Evolutionary conservation across 805 yeast species (phyloP), one percentile per base, ranked within the genome.

Genomic region (Candida suzukii): DNA sequence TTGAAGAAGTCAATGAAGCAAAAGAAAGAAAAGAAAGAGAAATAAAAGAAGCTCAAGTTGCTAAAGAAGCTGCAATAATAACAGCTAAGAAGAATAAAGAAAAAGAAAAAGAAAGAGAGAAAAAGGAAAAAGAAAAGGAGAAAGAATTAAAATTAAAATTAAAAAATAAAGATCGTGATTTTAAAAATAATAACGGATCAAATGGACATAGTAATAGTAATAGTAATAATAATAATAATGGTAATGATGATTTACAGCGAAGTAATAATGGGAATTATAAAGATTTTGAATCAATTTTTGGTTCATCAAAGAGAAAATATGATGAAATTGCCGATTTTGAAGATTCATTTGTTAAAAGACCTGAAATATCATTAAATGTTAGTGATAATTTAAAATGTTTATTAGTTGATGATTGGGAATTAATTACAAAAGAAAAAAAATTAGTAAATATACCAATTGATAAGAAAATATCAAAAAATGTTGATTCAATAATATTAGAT

Each of bases 321-420:
- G 41, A 46, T 19, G 37, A 46, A 22, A 14, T n/a, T 29, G 16
- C 24, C n/a, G 31, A 29, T n/a, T 21, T n/a, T 26, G 64, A 63
- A 41, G 66, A 58, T 25, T 64, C 61, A 30, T 60, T 49, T 37
- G 31, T 58, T 43, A 54, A 59, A 42, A 58, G 66, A 38, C 57
- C 67, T 35, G 83, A 83, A 50, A 70, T 87, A 17, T 58, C 65
- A 35, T 51, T 87, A 14, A 63, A 65, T 13, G 74, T 90, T 8
- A 85, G 91, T 2, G 78, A 79, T 38, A 63, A 70, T 25, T 66
- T 91, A 43, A 90, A 88, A 58, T 66, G 82, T 6, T 52, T 80
- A 3, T 64, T 91, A 30, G 95, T 90, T 1, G 88, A 87, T 58
- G 98, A 91, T 65, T 91, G 98, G 99, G 96, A 91, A 60, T 70